phyloP scores from a whole-genome alignment of 306 rosid species.

The Abrus precatorius region DNA sequence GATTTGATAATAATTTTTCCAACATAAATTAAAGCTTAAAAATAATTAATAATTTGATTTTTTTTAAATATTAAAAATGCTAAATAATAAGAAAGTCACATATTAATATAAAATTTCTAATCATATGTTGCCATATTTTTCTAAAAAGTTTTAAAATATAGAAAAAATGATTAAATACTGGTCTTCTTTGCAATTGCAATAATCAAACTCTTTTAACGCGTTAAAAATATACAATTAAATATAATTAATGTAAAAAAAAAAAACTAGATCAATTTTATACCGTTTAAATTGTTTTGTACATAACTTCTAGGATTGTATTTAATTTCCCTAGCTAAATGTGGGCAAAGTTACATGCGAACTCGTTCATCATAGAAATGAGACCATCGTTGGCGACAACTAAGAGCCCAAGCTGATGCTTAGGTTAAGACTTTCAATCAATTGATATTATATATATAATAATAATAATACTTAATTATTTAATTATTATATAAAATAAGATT shows the following conservation, averaged over 20 bases:
- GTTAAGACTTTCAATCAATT: neutral
- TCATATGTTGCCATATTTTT: neutral
- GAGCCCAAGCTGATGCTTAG: slow-evolving; percentile 6
- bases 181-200: neutral
- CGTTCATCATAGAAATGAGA: neutral
- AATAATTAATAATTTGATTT: too few relatives aligned
- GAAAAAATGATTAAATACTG: too few relatives aligned
- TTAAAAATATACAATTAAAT: neutral
- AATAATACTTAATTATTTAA: too few relatives aligned
- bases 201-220: neutral
- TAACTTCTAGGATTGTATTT: neutral
- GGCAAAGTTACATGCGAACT: neutral
- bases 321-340: neutral
- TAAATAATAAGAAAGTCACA: too few relatives aligned
- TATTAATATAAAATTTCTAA: too few relatives aligned
- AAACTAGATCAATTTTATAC: neutral
- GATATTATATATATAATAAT: too few relatives aligned
- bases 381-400: neutral
- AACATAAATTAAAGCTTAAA: too few relatives aligned
- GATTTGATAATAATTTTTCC: too few relatives aligned
- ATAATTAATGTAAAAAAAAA: neutral
- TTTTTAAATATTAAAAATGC: too few relatives aligned
- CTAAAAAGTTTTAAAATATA: too few relatives aligned
- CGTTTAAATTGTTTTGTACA: neutral
- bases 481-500: too few relatives aligned